These are phyloP conservation scores for Taphrina wiesneri DNA, from an alignment of 1,139 yeast genomes.

Conservation along the genomic window DNA sequence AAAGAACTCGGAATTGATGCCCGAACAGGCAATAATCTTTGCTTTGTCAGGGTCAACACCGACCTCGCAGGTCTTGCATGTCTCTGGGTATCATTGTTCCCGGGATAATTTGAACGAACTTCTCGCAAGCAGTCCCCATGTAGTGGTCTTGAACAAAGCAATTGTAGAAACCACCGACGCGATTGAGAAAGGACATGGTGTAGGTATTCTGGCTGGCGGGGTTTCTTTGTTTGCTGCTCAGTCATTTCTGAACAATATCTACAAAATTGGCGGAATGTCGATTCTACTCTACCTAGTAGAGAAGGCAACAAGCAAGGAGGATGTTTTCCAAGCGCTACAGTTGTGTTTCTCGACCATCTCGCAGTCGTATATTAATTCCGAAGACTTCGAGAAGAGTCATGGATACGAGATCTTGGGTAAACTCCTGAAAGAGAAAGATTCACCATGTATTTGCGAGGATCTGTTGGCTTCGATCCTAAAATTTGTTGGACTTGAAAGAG, in stretches of 20 bases:
- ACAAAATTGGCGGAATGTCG: constrained; percentile 47
- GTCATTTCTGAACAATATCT: constrained; percentile 38
- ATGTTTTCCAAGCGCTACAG: constrained; percentile 43
- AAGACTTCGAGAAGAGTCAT: constrained; percentile 49
- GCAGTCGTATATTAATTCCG: constrained; percentile 44
- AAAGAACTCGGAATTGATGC: constrained; percentile 21
- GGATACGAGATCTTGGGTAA: constrained; percentile 53
- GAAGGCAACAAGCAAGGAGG: constrained; percentile 42
- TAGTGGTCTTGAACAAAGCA: constrained; percentile 37
- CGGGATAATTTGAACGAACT: neutral
- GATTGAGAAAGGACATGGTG: constrained; percentile 34
- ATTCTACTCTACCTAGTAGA: constrained; percentile 47
- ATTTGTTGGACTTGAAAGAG: constrained; percentile 53
- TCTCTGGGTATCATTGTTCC: too few species aligned
- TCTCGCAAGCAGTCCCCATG: neutral
- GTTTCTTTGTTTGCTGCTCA: constrained; percentile 36
- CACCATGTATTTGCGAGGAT: constrained; percentile 43
- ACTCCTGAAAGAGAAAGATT: constrained; percentile 46
- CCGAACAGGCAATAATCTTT: constrained; percentile 36
- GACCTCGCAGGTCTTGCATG: too few species aligned
- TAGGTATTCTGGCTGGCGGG: constrained; percentile 41
- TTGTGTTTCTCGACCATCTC: constrained; percentile 47
- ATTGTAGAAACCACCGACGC: constrained; percentile 39
- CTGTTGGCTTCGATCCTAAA: constrained; percentile 50
- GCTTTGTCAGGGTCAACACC: neutral